Evolutionary conservation across 2,329 filamentous ascomycete genomes (phyloP).

Genomic region (Xylaria sp.): DNA sequence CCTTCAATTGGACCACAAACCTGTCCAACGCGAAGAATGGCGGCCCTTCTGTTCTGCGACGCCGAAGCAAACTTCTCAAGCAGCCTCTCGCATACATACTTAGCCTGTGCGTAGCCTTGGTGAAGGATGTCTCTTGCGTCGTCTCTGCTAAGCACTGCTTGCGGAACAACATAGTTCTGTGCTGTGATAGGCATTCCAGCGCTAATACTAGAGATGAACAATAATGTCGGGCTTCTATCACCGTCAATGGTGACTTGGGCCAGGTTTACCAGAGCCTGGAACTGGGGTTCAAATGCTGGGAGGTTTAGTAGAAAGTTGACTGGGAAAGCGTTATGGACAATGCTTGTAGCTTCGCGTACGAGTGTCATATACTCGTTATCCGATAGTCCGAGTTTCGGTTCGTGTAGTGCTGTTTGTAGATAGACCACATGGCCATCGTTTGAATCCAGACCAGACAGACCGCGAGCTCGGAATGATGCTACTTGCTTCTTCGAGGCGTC

Average conservation of each 20-base stretch:
- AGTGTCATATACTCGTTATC: constrained; percentile 31
- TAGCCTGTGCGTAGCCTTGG: constrained; percentile 47
- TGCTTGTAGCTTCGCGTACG: constrained; percentile 31
- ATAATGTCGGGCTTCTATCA: constrained; percentile 26
- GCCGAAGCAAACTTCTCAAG: constrained; percentile 36
- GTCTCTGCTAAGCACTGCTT: constrained; percentile 39
- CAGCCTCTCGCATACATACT: constrained; percentile 45
- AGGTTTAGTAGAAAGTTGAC: constrained; percentile 44
- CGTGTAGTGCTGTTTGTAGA: constrained; percentile 33
- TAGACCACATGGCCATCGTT: constrained; percentile 35
- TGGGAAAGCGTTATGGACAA: constrained; percentile 44
- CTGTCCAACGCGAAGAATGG: constrained; percentile 40
- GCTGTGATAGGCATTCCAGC: constrained; percentile 36
- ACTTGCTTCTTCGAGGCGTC: constrained; percentile 4
- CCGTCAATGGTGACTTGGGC: constrained; percentile 33
- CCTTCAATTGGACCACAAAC: constrained; percentile 41
- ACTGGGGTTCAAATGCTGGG: constrained; percentile 37
- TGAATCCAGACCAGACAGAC: background rate
- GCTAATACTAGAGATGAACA: constrained; percentile 46
- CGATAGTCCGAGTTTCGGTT: constrained; percentile 36
- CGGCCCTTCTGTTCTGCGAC: background rate
- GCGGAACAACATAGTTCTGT: constrained; percentile 32
- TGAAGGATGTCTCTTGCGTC: constrained; percentile 28
- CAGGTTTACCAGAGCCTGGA: constrained; percentile 34
- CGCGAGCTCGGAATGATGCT: constrained; percentile 23